These are phyloP conservation scores for Cryptosporidium bovis DNA, from an alignment of 169 alveolate species.

Conservation along the genomic window DNA sequence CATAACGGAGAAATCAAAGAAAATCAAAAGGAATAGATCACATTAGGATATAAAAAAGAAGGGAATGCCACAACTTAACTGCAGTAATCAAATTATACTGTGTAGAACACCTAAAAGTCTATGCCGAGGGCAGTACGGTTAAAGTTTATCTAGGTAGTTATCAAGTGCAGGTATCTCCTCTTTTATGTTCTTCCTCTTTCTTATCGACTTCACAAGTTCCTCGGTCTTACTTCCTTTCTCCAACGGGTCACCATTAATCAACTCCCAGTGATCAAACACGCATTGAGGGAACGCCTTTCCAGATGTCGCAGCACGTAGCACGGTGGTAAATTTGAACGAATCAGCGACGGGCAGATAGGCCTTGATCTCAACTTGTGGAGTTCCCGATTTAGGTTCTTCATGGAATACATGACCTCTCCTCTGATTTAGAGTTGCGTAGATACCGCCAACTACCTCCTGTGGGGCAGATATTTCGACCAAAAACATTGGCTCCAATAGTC, in stretches of 20 bases:
- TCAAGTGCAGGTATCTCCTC: constrained; percentile 96
- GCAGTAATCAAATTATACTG: background rate
- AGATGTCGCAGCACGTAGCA: constrained; percentile 97
- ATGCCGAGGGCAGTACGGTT: constrained; percentile 62
- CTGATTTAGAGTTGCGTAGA: constrained; percentile 94
- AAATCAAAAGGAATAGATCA: background rate
- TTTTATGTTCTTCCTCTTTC: constrained; percentile 98
- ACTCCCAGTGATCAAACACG: constrained; percentile 99
- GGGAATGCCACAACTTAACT: background rate
- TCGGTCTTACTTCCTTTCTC: constrained; percentile 96
- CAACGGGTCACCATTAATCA: constrained; percentile 94
- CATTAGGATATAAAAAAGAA: background rate
- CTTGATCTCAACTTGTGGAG: constrained; percentile 96
- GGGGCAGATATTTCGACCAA: constrained; percentile 98
- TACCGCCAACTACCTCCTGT: constrained; percentile 95
- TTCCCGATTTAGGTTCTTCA: constrained; percentile 97
- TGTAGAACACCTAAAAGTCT: constrained; percentile 24
- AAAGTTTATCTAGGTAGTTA: constrained; percentile 96
- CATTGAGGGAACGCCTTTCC: constrained; percentile 99
- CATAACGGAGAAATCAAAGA: background rate
- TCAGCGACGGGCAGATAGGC: constrained; percentile 99
- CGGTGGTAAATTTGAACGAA: constrained; percentile 99
- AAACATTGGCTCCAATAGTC: constrained; percentile 98
- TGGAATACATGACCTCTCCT: constrained; percentile 98
- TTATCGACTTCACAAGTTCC: constrained; percentile 92